Conservation (phyloP, 768 basidiomycete species). For the Termitomyces sp. region DNA sequence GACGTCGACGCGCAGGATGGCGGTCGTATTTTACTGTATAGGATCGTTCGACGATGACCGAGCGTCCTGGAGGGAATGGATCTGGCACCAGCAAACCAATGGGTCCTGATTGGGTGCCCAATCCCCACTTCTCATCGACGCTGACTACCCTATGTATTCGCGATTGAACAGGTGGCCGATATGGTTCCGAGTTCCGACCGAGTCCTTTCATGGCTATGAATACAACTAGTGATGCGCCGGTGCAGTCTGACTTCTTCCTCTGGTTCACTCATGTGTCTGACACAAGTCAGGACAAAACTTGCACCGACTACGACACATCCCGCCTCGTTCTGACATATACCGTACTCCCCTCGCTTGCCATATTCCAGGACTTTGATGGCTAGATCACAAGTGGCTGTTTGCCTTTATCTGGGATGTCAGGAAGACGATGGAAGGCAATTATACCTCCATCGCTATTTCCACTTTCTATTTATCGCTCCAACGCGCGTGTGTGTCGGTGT, state of each 20-base stretch:
- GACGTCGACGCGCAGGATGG: slow-evolving; percentile 47
- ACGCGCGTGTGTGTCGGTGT: no score
- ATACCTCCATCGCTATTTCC: neutral
- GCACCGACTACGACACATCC: slow-evolving; percentile 59
- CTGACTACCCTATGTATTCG: neutral
- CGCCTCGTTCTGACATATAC: slow-evolving; percentile 95
- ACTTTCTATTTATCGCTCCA: no score
- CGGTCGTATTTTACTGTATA: slow-evolving; percentile 85
- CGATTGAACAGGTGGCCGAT: slow-evolving; percentile 38
- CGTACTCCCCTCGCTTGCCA: slow-evolving; percentile 74
- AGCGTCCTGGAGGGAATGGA: slow-evolving; percentile 69
- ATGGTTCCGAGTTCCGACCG: slow-evolving; percentile 69
- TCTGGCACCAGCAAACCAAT: slow-evolving; percentile 86
- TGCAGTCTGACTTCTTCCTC: slow-evolving; percentile 6
- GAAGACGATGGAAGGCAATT: slow-evolving; percentile 71
- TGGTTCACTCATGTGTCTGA: slow-evolving; percentile 4
- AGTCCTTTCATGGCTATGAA: slow-evolving; percentile 60
- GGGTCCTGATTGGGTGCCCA: slow-evolving; percentile 26
- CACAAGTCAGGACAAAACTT: slow-evolving; percentile 21
- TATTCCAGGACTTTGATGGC: slow-evolving; percentile 74
- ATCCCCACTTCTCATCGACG: no score
- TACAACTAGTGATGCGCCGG: neutral
- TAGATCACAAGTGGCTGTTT: slow-evolving; percentile 68
- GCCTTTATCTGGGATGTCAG: slow-evolving; percentile 71
- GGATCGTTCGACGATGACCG: slow-evolving; percentile 53